Conservation (phyloP, 345 rosid genomes). For the Cardamine chenopodiifolia region DNA sequence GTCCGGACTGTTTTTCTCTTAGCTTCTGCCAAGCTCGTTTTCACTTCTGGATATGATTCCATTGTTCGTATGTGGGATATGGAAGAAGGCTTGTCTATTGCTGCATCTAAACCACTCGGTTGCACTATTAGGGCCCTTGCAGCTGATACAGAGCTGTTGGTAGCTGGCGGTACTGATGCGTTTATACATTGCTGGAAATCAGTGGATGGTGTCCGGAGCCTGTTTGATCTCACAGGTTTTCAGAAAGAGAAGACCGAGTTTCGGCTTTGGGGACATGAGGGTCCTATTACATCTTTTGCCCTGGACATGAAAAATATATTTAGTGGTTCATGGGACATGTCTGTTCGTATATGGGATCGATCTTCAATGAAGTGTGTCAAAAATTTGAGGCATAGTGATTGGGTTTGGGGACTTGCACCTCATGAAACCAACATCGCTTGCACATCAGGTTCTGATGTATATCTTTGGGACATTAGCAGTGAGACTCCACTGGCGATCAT, state of each 20-base stretch:
- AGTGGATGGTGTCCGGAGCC: constrained; percentile 57
- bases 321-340: constrained; percentile 97
- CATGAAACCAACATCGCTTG: constrained; percentile 65
- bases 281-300: constrained; percentile 82
- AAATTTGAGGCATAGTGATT: constrained; percentile 81
- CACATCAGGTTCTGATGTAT: constrained; percentile 81
- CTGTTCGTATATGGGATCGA: constrained; percentile 89
- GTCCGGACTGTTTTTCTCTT: constrained; percentile 68
- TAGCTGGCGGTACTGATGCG: constrained; percentile 92
- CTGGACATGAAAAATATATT: constrained; percentile 66
- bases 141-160: constrained; percentile 76
- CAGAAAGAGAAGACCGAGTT: constrained; percentile 54
- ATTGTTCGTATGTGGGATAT: constrained; percentile 86
- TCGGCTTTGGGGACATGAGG: constrained; percentile 87
- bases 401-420: constrained; percentile 88
- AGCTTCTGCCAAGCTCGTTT: constrained; percentile 81
- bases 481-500: constrained; percentile 62
- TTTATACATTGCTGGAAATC: constrained; percentile 90
- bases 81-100: constrained; percentile 76
- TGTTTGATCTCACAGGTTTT: constrained; percentile 70
- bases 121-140: constrained; percentile 85
- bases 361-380: constrained; percentile 63
- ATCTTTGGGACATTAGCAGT: constrained; percentile 62
- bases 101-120: constrained; percentile 76
- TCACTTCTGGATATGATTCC: constrained; percentile 84